These are phyloP conservation scores for Talaromyces pinophilus DNA, from an alignment of 2,329 filamentous ascomycete genomes.

Conservation along the genomic window DNA sequence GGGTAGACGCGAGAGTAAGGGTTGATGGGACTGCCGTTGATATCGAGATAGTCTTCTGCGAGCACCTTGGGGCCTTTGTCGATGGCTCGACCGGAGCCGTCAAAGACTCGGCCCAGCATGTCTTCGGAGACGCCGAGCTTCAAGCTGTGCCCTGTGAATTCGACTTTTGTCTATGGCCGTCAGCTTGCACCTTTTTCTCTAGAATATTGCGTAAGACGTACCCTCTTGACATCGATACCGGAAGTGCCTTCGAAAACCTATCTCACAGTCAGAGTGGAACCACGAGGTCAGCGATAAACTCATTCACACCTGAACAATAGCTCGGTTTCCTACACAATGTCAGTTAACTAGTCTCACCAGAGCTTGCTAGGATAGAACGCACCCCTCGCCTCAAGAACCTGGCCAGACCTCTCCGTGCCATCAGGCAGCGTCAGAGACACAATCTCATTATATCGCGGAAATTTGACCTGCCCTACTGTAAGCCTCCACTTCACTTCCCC, in stretches of 20 bases:
- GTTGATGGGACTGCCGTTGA: conserved; percentile 98
- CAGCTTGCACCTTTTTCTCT: conserved; percentile 19
- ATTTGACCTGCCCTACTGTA: conserved; percentile 70
- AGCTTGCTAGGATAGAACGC: neutral
- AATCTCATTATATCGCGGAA: conserved; percentile 96
- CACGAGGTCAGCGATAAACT: neutral
- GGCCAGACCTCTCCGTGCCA: conserved; percentile 88
- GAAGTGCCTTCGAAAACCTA: conserved; percentile 97
- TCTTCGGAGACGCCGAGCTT: conserved; percentile 99
- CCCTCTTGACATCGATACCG: conserved; percentile 98
- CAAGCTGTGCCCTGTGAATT: conserved; percentile 94
- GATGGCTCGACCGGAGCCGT: conserved; percentile 95
- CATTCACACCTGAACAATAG: conserved; percentile 80
- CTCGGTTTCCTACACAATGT: conserved; percentile 70
- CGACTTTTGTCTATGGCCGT: conserved; percentile 77
- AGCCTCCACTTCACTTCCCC: neutral
- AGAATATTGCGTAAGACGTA: conserved; percentile 40
- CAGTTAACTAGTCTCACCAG: neutral
- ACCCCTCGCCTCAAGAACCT: conserved; percentile 89
- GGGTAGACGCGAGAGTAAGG: conserved; percentile 97
- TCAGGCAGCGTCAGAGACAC: conserved; percentile 93
- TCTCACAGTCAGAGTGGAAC: neutral
- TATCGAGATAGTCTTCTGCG: conserved; percentile 96
- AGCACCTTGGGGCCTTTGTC: conserved; percentile 99
- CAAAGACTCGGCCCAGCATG: conserved; percentile 98